phyloP scores from a whole-genome alignment of 176 grass and related monocot species.

The Musa beccarii region DNA sequence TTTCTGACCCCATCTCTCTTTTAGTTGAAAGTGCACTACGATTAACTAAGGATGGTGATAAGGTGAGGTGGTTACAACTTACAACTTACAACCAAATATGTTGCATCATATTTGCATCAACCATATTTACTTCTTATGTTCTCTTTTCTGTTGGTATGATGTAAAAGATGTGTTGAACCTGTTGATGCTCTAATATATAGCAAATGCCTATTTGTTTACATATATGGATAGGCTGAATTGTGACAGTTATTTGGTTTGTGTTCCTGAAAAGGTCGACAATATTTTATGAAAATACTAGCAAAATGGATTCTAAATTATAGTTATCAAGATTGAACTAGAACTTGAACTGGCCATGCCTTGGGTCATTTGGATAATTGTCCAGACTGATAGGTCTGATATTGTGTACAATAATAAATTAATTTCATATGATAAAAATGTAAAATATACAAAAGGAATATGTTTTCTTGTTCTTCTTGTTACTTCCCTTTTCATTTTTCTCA shows the following conservation, averaged over 20 bases:
- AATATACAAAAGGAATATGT: too few relatives aligned
- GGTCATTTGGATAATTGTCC: too few relatives aligned
- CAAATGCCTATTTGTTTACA: neutral
- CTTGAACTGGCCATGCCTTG: too few relatives aligned
- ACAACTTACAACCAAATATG: conserved; percentile 3
- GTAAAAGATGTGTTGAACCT: neutral
- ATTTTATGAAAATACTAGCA: neutral
- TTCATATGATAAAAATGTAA: too few relatives aligned
- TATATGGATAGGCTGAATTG: neutral
- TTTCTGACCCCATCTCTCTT: conserved; percentile 34
- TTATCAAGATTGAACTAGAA: neutral
- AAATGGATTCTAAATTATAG: neutral
- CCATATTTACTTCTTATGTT: neutral
- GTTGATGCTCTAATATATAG: too few relatives aligned
- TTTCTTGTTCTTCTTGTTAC: too few relatives aligned
- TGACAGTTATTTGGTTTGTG: neutral
- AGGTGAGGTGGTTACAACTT: conserved; percentile 31
- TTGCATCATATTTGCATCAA: neutral
- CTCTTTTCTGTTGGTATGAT: conserved; percentile 11
- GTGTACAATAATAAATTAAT: too few relatives aligned
- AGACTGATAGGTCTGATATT: too few relatives aligned
- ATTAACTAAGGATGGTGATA: conserved; percentile 84
- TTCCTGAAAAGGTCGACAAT: neutral
- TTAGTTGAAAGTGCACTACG: conserved; percentile 78
- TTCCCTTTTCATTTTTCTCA: too few relatives aligned